Conservation (phyloP, 805 yeast genomes). For the Nakazawaea ishiwadae region DNA sequence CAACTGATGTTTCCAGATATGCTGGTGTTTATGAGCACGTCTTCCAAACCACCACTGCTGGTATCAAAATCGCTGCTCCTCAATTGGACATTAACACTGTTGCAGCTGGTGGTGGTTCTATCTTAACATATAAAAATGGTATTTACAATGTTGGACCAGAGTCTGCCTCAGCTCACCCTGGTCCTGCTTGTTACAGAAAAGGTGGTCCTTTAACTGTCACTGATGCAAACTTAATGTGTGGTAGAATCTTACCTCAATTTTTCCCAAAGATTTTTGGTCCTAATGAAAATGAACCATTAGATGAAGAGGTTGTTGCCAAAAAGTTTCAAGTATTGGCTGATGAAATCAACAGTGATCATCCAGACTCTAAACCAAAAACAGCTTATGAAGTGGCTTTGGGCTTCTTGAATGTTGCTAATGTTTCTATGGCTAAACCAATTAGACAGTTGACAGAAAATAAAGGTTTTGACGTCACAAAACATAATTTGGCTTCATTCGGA, state of each 20-base stretch:
- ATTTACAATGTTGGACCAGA: slow-evolving; percentile 42
- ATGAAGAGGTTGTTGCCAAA: slow-evolving; percentile 25
- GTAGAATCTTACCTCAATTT: slow-evolving; percentile 34
- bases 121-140: slow-evolving; percentile 28
- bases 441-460: slow-evolving; percentile 41
- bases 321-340: slow-evolving; percentile 34
- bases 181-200: slow-evolving; percentile 44
- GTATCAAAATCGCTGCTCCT: slow-evolving; percentile 29
- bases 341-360: slow-evolving; percentile 29
- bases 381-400: slow-evolving; percentile 42
- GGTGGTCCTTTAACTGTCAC: slow-evolving; percentile 45
- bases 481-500: slow-evolving; percentile 42
- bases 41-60: slow-evolving; percentile 29
- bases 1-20: slow-evolving; percentile 31
- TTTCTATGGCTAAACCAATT: slow-evolving; percentile 43
- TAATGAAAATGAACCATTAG: slow-evolving; percentile 34
- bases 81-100: slow-evolving; percentile 29
- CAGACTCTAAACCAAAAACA: slow-evolving; percentile 24
- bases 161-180: slow-evolving; percentile 43
- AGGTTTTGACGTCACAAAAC: slow-evolving; percentile 38
- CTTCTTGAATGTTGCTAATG: slow-evolving; percentile 40
- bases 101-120: slow-evolving; percentile 27
- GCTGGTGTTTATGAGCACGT: slow-evolving; percentile 26
- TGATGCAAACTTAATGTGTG: slow-evolving; percentile 40
- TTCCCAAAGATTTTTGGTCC: slow-evolving; percentile 46